Evolutionary conservation across 2,329 filamentous ascomycete species (phyloP), one percentile per base, ranked within the genome.

Genomic region (Arthrobotrys entomopaga): DNA sequence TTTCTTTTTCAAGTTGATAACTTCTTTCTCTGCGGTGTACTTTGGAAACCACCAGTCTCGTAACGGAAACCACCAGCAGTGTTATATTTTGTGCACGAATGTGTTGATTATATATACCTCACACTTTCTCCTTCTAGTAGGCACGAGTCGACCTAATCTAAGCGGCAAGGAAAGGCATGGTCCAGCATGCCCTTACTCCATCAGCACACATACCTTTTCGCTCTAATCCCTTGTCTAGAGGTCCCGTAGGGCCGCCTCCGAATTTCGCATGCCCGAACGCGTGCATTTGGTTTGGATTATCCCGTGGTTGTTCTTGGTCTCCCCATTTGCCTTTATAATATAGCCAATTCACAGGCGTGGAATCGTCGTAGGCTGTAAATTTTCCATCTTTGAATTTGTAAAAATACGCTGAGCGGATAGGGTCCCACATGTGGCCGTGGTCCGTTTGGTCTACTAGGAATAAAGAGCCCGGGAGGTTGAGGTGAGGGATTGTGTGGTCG

Each of bases 401-500:
- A 65, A 82, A 85, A 77, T 86, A 89, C 0, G 87, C 83, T 8
- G 82, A 84, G 0, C 84, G 81, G 0, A 84, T 80, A 0, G 88
- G 87, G 78, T 91, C 88, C 87, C 87, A 90, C 2, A 87, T 79
- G 1, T 81, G 78, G 4, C 87, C 88, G 43, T 81, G 79, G 64
- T 87, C 84, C 10, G 85, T 85, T 60, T 86, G 83, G 77, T 90
- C 85, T 48, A 86, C 82, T 1, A 89, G 79, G 5, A 87, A 81
- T 0, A 84, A 85, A 10, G 48, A 38, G 1, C 77, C 77, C 0
- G 86, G 86, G 2, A 89, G 82, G 71, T 88, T 87, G n/a, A 89
- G 64, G 65, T 87, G 84, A 0, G 88, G 88, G 65, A 90, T 88
- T 0, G 85, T 85, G 78, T 90, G 87, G 78, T 89, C 88, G 77